A percentile compares a stretch with the other conserved stretches of the same genome.
phyloP scores from a whole-genome alignment of 1,139 yeast genomes.

The Protomyces pachydermus region DNA sequence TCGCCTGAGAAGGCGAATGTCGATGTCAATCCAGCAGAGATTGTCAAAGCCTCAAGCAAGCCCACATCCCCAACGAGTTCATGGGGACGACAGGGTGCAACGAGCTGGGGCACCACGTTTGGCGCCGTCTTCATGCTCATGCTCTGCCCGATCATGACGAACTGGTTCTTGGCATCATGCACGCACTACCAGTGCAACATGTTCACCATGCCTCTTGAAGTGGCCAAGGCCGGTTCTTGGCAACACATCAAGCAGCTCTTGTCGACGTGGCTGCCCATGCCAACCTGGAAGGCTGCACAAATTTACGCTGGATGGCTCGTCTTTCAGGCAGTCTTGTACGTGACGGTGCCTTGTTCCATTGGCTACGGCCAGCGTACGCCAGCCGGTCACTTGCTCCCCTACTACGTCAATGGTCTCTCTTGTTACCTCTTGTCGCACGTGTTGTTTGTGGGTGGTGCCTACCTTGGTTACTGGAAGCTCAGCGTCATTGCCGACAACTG shows the following conservation, averaged over 20 bases:
- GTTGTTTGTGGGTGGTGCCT: constrained; percentile 13
- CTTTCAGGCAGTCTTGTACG: constrained; percentile 25
- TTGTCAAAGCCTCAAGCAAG: background rate
- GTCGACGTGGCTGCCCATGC: constrained; percentile 22
- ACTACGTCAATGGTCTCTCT: constrained; percentile 28
- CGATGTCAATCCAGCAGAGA: background rate
- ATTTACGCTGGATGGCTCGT: constrained; percentile 25
- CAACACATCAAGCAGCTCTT: constrained; percentile 3
- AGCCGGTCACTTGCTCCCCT: constrained; percentile 27
- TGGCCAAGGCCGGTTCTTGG: background rate
- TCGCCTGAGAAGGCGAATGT: background rate
- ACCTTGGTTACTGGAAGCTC: constrained; percentile 16
- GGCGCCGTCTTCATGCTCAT: constrained; percentile 26
- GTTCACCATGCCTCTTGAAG: constrained; percentile 17
- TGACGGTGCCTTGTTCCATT: constrained; percentile 23
- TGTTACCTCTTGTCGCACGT: constrained; percentile 27
- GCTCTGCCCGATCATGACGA: constrained; percentile 18
- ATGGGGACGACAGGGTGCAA: constrained; percentile 21
- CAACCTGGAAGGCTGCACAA: constrained; percentile 19
- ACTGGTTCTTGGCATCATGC: constrained; percentile 25
- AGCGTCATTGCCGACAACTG: constrained; percentile 27
- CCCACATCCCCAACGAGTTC: background rate
- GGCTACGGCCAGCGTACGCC: constrained; percentile 29
- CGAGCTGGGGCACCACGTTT: constrained; percentile 22
- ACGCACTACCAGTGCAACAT: constrained; percentile 22